Evolutionary conservation across 1,284 basidiomycete species (phyloP).

Genomic region (Tilletia indica): DNA sequence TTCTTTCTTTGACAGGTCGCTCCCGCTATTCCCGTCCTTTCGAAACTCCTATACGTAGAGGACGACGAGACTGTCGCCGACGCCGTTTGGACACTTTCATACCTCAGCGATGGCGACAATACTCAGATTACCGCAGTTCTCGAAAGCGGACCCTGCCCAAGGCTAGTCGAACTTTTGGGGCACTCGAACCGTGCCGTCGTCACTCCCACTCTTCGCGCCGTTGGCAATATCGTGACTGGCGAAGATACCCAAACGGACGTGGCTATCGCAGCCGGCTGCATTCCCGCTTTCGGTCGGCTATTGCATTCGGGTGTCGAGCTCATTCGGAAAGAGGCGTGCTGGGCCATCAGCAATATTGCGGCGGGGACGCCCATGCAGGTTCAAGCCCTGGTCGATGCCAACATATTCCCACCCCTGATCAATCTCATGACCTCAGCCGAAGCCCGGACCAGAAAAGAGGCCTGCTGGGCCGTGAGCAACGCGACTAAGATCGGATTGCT

Average conservation of each 20-base stretch:
- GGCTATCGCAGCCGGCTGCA: constrained; percentile 91
- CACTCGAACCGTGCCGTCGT: constrained; percentile 97
- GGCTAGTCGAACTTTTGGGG: constrained; percentile 93
- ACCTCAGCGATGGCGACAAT: constrained; percentile 97
- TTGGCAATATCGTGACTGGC: constrained; percentile 98
- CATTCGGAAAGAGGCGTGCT: constrained; percentile 90
- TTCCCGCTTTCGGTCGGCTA: constrained; percentile 84
- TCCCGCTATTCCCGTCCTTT: constrained; percentile 89
- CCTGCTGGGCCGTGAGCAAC: constrained; percentile 99
- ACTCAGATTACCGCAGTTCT: constrained; percentile 99
- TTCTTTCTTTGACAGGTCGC: constrained; percentile 68
- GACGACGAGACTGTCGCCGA: constrained; percentile 99
- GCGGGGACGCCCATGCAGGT: constrained; percentile 95
- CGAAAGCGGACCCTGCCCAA: constrained; percentile 93
- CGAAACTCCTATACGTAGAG: constrained; percentile 96
- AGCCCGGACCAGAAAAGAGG: constrained; percentile 99
- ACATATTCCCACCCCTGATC: constrained; percentile 94
- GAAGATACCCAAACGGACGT: constrained; percentile 99
- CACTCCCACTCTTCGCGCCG: constrained; percentile 93
- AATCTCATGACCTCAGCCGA: constrained; percentile 96
- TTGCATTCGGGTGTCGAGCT: constrained; percentile 94
- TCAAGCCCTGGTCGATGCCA: constrained; percentile 71
- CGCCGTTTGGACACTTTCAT: constrained; percentile 99
- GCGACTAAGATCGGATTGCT: constrained; percentile 96
- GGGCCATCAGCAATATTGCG: constrained; percentile 99